Base-by-base conservation (phyloP, 352 stramenopile genomes). In the Phytophthora melonis region DNA sequence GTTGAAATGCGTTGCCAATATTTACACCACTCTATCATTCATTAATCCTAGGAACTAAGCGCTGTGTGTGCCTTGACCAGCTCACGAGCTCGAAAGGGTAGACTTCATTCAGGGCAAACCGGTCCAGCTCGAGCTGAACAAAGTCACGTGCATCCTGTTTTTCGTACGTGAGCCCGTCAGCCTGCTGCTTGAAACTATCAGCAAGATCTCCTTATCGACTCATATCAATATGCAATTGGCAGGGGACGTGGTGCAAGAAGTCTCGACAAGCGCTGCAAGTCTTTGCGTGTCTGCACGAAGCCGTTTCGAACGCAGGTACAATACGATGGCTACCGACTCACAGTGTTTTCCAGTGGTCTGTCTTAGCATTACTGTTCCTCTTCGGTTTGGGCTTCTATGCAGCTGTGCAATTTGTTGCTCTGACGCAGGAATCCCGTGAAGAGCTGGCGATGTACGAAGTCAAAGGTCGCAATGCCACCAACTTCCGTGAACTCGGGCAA, bases 111-210 rank as follows among this genome's bases (percentile, higher is more conserved):
- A 89, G n/a, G 85, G 85, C n/a, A 36, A 72, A 14, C 63, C 74
- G 0, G 56, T 93, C 23, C 69, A 88, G 30, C 68, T 94, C 13
- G 66, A 82, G 49, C 25, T 70, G 60, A 89, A 92, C 74, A 87
- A 87, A 75, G 78, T 93, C 49, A 92, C 84, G 0, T 88, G 86
- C 36, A 70, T 93, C 19, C 71, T 94, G n/a, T 94, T 94, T 79
- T 94, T 94, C 49, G 88, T 94, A 81, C 30, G 69, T 54, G 3
- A 41, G 34, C 23, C 21, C 14, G 13, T 52, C 32, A 18, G n/a
- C 6, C 6, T 21, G 43, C 23, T 6, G 36, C 23, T 19, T 30
- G 27, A 58, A 18, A 11, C 5, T 10, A 43, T 43, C 36, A 43
- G 36, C 11, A 59, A 23, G 43, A n/a, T 59, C 23, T 9, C n/a